Percentiles rank a stretch among this genome's conserved stretches.
phyloP scores from a whole-genome alignment of 495 filamentous ascomycete species.

The Corynascus novoguineensis region DNA sequence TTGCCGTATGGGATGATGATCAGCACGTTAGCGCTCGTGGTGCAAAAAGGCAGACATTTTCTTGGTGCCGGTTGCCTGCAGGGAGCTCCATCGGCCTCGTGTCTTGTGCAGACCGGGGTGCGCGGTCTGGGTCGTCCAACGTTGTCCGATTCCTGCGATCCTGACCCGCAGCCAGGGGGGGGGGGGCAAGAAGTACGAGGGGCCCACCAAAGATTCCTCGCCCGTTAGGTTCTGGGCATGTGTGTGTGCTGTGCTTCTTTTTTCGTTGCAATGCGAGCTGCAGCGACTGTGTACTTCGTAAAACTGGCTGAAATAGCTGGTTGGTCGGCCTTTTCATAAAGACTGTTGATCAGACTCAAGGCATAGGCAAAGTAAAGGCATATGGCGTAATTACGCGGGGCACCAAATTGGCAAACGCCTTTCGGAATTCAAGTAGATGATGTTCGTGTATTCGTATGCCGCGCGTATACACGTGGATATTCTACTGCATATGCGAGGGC shows the following conservation, averaged over 20 bases:
- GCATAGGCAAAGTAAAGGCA: background rate
- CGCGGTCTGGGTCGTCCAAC: background rate
- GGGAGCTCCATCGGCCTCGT: background rate
- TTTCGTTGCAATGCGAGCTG: background rate
- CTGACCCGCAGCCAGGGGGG: background rate
- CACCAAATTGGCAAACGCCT: too few relatives aligned
- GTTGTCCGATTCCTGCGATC: slow-evolving; percentile 7
- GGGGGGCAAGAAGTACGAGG: slow-evolving; percentile 13
- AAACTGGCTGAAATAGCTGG: background rate
- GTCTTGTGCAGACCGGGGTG: background rate
- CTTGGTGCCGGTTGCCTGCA: slow-evolving; percentile 6
- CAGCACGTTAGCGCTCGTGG: background rate
- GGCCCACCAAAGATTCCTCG: background rate
- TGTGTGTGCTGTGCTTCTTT: background rate
- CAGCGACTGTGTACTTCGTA: too few relatives aligned
- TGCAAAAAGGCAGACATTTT: background rate
- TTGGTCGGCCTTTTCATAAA: background rate
- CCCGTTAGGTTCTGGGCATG: background rate
- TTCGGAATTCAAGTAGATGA: too few relatives aligned
- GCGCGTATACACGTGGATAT: too few relatives aligned
- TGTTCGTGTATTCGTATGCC: too few relatives aligned
- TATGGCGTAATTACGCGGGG: too few relatives aligned
- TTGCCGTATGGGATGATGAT: slow-evolving; percentile 1
- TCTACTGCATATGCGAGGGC: too few relatives aligned
- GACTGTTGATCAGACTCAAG: background rate